Evolutionary conservation across 208 protist genomes (phyloP), one percentile per base, ranked within the genome.

Genomic region (Trichomonas tenax): DNA sequence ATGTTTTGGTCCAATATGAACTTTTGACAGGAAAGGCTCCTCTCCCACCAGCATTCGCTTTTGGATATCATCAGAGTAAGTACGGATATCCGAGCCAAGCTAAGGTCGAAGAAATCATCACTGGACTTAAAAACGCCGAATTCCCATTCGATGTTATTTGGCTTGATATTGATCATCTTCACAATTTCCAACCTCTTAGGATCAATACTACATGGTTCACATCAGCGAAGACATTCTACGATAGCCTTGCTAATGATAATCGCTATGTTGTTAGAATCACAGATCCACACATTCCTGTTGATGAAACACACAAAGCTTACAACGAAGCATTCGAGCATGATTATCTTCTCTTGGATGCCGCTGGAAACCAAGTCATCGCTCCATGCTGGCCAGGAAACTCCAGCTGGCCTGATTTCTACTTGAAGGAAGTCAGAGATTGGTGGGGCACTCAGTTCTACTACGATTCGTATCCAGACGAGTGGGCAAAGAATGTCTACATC

Each of bases 111-210:
- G 72, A 41, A 38, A 72, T 97, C n/a, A 86, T 97, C 96, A 63
- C 40, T 21, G 36, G 11, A 2, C 96, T 97, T 31, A 89, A 95
- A 31, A 44, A 84, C 2, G 36, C 44, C n/a, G 82, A 96, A 15
- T 72, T 97, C 46, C 96, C 96, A 21, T 96, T 96, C 97, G 99
- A 99, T 97, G 98, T 98, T 31, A 97, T 99, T 41, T 99, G 99
- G 99, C 98, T 99, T 26, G 99, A 99, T 97, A 99, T 99, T 97
- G 99, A 99, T 97, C 99, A 99, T 97, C 99, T 99, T 0, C 97
- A 99, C 97, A 97, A 98, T 90, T 99, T 99, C 97, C 63, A 96
- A 90, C 99, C 99, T 97, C 72, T 95, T 63, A 95, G 46, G 26
- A 23, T 51, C 9, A 44, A 4, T 23, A 9, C 0, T 8, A 2